Evolutionary conservation across 2,329 filamentous ascomycete species (phyloP).

Genomic region (Phymatotrichopsis omnivora): DNA sequence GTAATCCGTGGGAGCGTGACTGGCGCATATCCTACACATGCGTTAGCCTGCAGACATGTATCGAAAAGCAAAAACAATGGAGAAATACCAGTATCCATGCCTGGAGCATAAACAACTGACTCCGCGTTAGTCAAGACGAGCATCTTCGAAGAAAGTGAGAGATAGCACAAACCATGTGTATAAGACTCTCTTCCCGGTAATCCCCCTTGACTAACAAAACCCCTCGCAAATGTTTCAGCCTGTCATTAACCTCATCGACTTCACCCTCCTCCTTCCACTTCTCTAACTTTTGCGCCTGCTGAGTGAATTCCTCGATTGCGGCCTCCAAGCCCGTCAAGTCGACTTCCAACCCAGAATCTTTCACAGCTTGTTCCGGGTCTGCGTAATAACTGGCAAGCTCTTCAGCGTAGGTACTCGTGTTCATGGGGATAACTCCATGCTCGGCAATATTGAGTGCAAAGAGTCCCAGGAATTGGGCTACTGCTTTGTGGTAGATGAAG

Average conservation of each 20-base stretch:
- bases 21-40: constrained; percentile 39
- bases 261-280: no score
- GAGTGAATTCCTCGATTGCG: no score
- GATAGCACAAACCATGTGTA: constrained; percentile 32
- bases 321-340: no score
- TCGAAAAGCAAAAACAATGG: no score
- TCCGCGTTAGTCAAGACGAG: no score
- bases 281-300: no score
- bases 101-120: constrained; percentile 41
- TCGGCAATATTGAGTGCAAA: constrained; percentile 53
- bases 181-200: constrained; percentile 41
- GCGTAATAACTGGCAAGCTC: constrained; percentile 42
- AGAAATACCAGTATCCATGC: constrained; percentile 42
- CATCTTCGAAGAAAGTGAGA: neutral
- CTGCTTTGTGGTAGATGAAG: constrained; percentile 55
- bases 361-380: constrained; percentile 35
- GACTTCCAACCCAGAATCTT: constrained; percentile 32
- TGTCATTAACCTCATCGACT: no score
- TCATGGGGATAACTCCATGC: constrained; percentile 52
- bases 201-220: constrained; percentile 42
- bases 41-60: no score
- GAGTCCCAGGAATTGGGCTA: constrained; percentile 56
- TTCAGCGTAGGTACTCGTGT: constrained; percentile 44
- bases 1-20: constrained; percentile 56
- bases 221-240: constrained; percentile 43